Percentiles rank a stretch among this genome's conserved stretches.
Evolutionary conservation across 352 stramenopile species (phyloP).

Genomic region (Phytophthora pisi): DNA sequence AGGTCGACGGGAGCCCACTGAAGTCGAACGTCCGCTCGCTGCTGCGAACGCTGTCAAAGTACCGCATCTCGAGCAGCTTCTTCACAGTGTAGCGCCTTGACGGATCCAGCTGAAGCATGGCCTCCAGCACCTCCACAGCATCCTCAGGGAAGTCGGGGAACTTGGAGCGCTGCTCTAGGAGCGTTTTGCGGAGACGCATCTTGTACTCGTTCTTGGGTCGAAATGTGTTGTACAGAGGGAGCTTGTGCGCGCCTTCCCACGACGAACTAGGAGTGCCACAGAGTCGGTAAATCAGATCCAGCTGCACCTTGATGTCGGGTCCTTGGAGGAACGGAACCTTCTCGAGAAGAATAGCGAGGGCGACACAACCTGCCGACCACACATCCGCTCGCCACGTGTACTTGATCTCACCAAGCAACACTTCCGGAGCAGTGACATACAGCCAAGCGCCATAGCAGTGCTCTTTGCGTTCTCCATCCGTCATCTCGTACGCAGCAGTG

Average conservation of each 20-base stretch:
- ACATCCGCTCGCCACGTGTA: conserved; percentile 81
- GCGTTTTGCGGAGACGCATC: conserved; percentile 76
- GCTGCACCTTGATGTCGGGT: conserved; percentile 61
- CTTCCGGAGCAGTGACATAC: conserved; percentile 67
- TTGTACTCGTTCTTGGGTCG: conserved; percentile 81
- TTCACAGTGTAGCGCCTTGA: conserved; percentile 53
- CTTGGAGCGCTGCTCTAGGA: conserved; percentile 69
- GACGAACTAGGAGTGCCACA: conserved; percentile 70
- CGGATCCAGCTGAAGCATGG: conserved; percentile 81
- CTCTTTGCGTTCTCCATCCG: conserved; percentile 80
- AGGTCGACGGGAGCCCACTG: conserved; percentile 49
- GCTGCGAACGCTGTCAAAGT: conserved; percentile 56
- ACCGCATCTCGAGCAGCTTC: conserved; percentile 62
- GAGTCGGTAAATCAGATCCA: conserved; percentile 81
- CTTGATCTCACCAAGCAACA: conserved; percentile 69
- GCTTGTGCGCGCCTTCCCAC: conserved; percentile 57
- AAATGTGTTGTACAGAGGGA: conserved; percentile 58
- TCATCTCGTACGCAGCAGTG: conserved; percentile 61
- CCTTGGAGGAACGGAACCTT: conserved; percentile 68
- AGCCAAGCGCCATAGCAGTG: conserved; percentile 71
- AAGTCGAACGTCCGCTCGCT: conserved; percentile 47
- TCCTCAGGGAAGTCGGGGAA: conserved; percentile 58
- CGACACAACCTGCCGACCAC: conserved; percentile 75
- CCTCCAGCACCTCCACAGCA: conserved; percentile 68
- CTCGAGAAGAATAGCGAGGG: conserved; percentile 70